Base-by-base conservation (phyloP, 495 filamentous ascomycete species). In the Cudoniella acicularis region DNA sequence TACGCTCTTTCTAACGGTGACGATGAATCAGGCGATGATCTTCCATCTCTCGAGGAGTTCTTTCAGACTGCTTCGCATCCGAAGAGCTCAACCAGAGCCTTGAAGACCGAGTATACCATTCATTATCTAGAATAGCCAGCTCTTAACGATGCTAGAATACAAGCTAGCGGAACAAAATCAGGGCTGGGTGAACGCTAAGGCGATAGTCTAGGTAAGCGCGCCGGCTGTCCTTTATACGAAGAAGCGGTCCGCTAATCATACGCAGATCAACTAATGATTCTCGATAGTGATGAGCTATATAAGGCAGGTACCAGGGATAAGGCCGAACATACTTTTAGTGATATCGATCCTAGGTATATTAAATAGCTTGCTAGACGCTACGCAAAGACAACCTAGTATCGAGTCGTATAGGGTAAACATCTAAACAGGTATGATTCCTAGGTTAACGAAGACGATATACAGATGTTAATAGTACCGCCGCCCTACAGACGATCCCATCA, bases 41-140 rank as follows among this genome's bases (percentile, higher is more conserved):
- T 54, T 59, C 55, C 50, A 59, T 64, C 56, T 53, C 57, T 64
- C 57, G 47, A 64, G 45, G 56, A 56, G 57, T 45, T 36, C 30
- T 36, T 13, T 36, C 30, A 20, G 62, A 20, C 30, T 3, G 30
- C 47, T 53, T 52, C 36, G 46, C 52, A 24, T 60, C 46, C 52
- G 17, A 57, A 64, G 52, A 48, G 52, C 52, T 56, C 40, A 26
- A 57, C 62, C 57, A 41, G 57, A 25, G 51, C 48, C 48, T 56
- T 47, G 46, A 49, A 64, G 18, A 47, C 62, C 21, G 57, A 24
- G 40, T 52, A 25, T 30, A 59, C 56, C 45, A 16, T 55, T 60
- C 52, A 56, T 46, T 52, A 20, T 53, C 57, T 56, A 21, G 52
- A 60, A 56, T 41, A 64, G 54, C 62, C 62, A 60, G 57, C 62